These are phyloP conservation scores for Capronia coronata DNA, from an alignment of 2,329 filamentous ascomycete genomes.

Conservation along the genomic window DNA sequence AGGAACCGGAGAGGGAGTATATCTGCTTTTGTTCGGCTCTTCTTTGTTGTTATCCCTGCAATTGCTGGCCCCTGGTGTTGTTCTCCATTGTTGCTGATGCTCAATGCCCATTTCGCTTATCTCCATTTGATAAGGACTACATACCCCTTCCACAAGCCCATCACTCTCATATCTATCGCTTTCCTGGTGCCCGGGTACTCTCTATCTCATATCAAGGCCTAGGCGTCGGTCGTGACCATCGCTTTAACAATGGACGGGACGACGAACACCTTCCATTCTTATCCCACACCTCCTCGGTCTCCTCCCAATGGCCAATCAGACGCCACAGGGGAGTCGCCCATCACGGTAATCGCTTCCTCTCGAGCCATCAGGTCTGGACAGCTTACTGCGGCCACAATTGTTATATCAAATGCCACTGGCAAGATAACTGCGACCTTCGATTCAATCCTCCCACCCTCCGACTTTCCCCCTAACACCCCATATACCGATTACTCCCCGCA, in stretches of 20 bases:
- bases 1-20: constrained; percentile 2
- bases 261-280: constrained; percentile 18
- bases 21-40: constrained; percentile 12
- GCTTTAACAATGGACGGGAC: constrained; percentile 19
- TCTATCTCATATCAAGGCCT: constrained; percentile 6
- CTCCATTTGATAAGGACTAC: constrained; percentile 22
- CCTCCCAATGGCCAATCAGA: constrained; percentile 23
- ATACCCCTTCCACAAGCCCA: constrained; percentile 22
- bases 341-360: constrained; percentile 75
- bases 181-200: not conserved
- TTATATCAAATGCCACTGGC: constrained; percentile 69
- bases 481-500: constrained; percentile 82
- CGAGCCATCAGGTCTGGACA: constrained; percentile 72
- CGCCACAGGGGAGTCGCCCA: constrained; percentile 35
- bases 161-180: constrained; percentile 6
- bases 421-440: constrained; percentile 75
- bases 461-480: constrained; percentile 64
- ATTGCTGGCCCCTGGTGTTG: constrained; percentile 1
- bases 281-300: constrained; percentile 27
- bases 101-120: constrained; percentile 19
- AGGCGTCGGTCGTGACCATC: constrained; percentile 8
- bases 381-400: constrained; percentile 75
- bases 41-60: constrained; percentile 5
- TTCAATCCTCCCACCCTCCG: constrained; percentile 63
- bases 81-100: constrained; percentile 11